A percentile compares a stretch with the other conserved stretches of the same genome.
Conservation (phyloP, 1,139 yeast genomes). For the Lodderomyces jiufengensis region DNA sequence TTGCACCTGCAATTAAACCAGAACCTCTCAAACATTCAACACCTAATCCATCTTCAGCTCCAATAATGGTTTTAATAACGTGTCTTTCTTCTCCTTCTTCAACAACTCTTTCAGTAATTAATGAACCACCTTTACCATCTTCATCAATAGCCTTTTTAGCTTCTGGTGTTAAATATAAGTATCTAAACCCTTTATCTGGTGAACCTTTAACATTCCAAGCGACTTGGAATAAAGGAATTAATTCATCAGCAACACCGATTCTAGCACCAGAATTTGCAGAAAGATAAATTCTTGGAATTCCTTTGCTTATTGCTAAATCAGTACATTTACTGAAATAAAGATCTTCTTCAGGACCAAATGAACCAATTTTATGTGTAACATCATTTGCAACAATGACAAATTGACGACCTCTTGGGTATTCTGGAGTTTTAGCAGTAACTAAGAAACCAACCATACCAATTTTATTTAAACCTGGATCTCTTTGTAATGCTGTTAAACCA, state of each 20-base stretch:
- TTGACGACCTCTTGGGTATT: conserved; percentile 94
- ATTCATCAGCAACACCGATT: conserved; percentile 96
- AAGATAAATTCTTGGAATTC: conserved; percentile 90
- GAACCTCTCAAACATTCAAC: conserved; percentile 98
- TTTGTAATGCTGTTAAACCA: conserved; percentile 77
- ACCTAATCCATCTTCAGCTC: conserved; percentile 95
- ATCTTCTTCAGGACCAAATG: conserved; percentile 98
- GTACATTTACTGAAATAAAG: conserved; percentile 87
- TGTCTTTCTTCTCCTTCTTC: conserved; percentile 82
- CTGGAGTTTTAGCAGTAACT: conserved; percentile 89
- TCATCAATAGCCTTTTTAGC: conserved; percentile 59
- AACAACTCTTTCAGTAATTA: conserved; percentile 74
- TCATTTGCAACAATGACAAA: conserved; percentile 92
- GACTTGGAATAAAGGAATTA: conserved; percentile 82
- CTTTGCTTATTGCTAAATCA: conserved; percentile 81
- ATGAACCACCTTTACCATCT: conserved; percentile 56
- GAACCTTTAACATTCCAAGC: conserved; percentile 81
- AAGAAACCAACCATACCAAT: conserved; percentile 98
- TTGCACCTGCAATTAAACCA: conserved; percentile 97
- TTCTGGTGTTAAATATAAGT: conserved; percentile 75
- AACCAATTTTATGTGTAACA: conserved; percentile 95
- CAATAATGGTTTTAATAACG: conserved; percentile 80
- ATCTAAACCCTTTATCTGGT: conserved; percentile 85
- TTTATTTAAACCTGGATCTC: conserved; percentile 94
- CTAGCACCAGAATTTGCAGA: conserved; percentile 99